Base-by-base conservation (phyloP, 2,329 filamentous ascomycete genomes). In the Uncinocarpus reesii region DNA sequence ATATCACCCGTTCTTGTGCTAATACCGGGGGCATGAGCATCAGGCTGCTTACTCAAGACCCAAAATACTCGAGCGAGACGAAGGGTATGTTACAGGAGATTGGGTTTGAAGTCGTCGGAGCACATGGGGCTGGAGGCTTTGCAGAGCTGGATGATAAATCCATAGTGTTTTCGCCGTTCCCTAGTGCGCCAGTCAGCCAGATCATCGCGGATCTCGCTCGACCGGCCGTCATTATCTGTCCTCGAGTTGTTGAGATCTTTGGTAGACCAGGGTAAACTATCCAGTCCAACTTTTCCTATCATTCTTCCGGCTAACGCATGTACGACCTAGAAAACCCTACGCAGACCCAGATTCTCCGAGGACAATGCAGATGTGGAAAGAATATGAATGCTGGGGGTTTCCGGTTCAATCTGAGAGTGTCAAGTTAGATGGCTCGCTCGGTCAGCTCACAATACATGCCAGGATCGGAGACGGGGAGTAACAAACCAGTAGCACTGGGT, bases 131-230 rank as follows among this genome's bases (percentile, higher is more conserved):
- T 58, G 61, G 18, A 55, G 48, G 42, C 20, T 50, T 50, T 50
- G 48, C 42, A 24, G 48, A 51, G 20, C 1, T 45, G 13, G 42
- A 45, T 28, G 42, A 45, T 15, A 26, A 2, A 10, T 45, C 42
- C 4, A 36, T 45, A 36, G 20, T 45, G 11, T 45, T 45, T 7
- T 36, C 42, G 4, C 21, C 32, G 3, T 45, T 45, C 13, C 15
- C 13, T 11, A 28, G 20, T 16, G 42, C 31, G 13, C 62, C 66
- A 0, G 56, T 67, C 3, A 65, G 63, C 43, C 62, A 69, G 49
- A 61, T 69, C 21, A 56, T 70, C 28, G 61, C 63, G n/a, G 67
- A 69, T 54, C 53, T 65, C 37, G 60, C 64, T 42, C 62, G 60
- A 41, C 66, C 66, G 4, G 58, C 53, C 1, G 51, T 59, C n/a